phyloP scores from a whole-genome alignment of 1,284 basidiomycete genomes.

The Leucoagaricus sp. region DNA sequence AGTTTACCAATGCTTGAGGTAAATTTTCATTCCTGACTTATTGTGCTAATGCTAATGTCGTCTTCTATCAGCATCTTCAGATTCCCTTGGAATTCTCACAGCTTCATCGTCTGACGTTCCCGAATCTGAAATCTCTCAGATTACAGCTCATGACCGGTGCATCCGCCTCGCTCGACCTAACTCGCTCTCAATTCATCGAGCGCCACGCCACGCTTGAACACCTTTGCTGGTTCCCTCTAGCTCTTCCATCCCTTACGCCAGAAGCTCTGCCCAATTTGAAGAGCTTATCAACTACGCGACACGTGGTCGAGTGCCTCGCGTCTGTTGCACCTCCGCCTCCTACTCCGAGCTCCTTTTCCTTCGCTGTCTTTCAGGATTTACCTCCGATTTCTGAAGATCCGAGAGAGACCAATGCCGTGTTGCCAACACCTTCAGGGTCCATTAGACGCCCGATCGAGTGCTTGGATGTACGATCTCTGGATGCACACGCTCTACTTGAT shows the following conservation, averaged over 20 bases:
- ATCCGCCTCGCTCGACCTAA: constrained; percentile 30
- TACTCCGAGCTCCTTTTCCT: constrained; percentile 15
- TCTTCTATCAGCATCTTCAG: constrained; percentile 34
- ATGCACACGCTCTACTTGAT: constrained; percentile 27
- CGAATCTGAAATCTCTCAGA: constrained; percentile 37
- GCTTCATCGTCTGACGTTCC: constrained; percentile 37
- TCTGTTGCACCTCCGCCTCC: constrained; percentile 11
- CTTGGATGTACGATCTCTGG: constrained; percentile 32
- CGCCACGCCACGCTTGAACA: constrained; percentile 44
- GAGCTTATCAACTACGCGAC: constrained; percentile 33
- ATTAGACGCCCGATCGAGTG: constrained; percentile 32
- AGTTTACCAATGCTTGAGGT: constrained; percentile 41
- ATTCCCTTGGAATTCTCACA: constrained; percentile 43
- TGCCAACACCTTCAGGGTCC: constrained; percentile 14
- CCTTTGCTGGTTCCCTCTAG: constrained; percentile 42
- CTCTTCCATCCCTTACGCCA: constrained; percentile 21
- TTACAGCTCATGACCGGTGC: constrained; percentile 40
- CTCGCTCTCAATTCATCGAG: constrained; percentile 38
- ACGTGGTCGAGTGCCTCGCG: constrained; percentile 26
- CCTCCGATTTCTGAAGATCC: constrained; percentile 11
- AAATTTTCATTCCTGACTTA: constrained; percentile 6
- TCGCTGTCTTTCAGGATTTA: constrained; percentile 9
- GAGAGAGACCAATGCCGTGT: constrained; percentile 2
- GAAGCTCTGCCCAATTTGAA: constrained; percentile 39
- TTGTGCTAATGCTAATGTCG: background rate